Percentiles rank a stretch among this genome's conserved stretches.
These are phyloP conservation scores for Pyrenophora graminea DNA, from an alignment of 2,329 filamentous ascomycete species.

Conservation along the genomic window DNA sequence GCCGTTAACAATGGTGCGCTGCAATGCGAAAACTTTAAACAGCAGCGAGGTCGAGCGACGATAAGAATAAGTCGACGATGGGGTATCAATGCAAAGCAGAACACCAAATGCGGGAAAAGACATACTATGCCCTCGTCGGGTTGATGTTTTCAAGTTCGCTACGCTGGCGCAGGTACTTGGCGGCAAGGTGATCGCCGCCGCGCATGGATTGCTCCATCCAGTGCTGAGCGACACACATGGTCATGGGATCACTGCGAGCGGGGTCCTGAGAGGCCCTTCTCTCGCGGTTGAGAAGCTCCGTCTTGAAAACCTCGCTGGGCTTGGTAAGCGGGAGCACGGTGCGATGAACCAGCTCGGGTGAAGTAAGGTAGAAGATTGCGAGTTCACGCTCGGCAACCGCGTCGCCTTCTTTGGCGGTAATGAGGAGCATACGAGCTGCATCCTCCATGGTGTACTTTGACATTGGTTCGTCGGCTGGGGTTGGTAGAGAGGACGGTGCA, in stretches of 20 bases:
- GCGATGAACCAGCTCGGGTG: slow-evolving; percentile 80
- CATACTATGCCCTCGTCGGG: slow-evolving; percentile 46
- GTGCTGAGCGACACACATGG: slow-evolving; percentile 93
- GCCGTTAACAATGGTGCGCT: slow-evolving; percentile 10
- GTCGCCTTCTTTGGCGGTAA: slow-evolving; percentile 90
- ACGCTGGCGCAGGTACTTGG: slow-evolving; percentile 76
- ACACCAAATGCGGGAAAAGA: slow-evolving; percentile 21
- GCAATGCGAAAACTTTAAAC: slow-evolving; percentile 8
- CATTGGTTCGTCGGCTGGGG: slow-evolving; percentile 45
- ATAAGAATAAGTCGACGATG: neutral
- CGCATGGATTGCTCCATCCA: slow-evolving; percentile 92
- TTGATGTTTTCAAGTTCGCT: slow-evolving; percentile 63
- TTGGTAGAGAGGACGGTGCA: slow-evolving; percentile 10
- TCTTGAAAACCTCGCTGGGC: slow-evolving; percentile 87
- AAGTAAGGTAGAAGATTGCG: slow-evolving; percentile 88
- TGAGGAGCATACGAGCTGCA: slow-evolving; percentile 86
- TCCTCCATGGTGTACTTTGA: slow-evolving; percentile 74
- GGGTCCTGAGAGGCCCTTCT: slow-evolving; percentile 61
- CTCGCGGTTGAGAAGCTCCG: slow-evolving; percentile 73
- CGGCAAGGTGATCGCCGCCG: slow-evolving; percentile 85
- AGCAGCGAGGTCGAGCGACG: neutral
- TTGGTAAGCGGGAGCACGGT: slow-evolving; percentile 83
- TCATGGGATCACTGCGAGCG: slow-evolving; percentile 74
- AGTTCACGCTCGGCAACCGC: slow-evolving; percentile 89
- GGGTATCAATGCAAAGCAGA: slow-evolving; percentile 18